These are phyloP conservation scores for Penicillium sp. DNA, from an alignment of 2,329 filamentous ascomycete genomes.

Conservation along the genomic window DNA sequence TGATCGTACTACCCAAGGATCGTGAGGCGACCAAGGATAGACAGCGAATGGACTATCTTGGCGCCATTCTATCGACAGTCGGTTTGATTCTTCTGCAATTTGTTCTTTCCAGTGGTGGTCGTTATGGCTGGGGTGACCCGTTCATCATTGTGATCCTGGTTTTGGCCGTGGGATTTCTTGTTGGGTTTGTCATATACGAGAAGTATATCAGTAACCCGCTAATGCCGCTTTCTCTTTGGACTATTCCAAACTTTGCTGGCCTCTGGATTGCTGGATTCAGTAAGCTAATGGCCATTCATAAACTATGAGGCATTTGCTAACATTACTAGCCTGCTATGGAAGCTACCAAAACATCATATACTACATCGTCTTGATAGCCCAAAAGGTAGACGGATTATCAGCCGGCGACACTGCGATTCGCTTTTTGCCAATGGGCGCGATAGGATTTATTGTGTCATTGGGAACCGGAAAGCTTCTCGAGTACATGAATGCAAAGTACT, in stretches of 20 bases:
- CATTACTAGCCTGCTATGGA: constrained; percentile 39
- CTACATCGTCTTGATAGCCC: constrained; percentile 45
- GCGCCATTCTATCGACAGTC: constrained; percentile 44
- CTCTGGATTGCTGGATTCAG: constrained; percentile 49
- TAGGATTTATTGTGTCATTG: constrained; percentile 41
- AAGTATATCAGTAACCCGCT: constrained; percentile 48
- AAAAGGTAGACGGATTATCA: constrained; percentile 41
- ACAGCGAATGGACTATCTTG: constrained; percentile 44
- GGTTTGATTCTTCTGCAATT: constrained; percentile 49
- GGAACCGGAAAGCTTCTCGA: constrained; percentile 40
- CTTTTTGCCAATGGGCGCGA: constrained; percentile 44
- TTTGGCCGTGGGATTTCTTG: constrained; percentile 39
- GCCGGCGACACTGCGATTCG: constrained; percentile 43
- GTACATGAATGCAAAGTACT: constrained; percentile 39
- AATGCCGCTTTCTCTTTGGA: constrained; percentile 50
- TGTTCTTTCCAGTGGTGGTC: constrained; percentile 47
- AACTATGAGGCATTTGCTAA: constrained; percentile 8
- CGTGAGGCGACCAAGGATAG: constrained; percentile 31
- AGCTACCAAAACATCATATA: constrained; percentile 47
- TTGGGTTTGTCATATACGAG: constrained; percentile 42
- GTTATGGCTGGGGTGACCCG: constrained; percentile 49
- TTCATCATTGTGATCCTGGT: constrained; percentile 48
- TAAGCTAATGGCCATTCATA: constrained; percentile 14
- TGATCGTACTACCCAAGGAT: constrained; percentile 42
- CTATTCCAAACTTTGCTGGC: constrained; percentile 48